A percentile compares a stretch with the other conserved stretches of the same genome.
These are phyloP conservation scores for Metarhizium sp. DNA, from an alignment of 2,329 filamentous ascomycete genomes.

Conservation along the genomic window DNA sequence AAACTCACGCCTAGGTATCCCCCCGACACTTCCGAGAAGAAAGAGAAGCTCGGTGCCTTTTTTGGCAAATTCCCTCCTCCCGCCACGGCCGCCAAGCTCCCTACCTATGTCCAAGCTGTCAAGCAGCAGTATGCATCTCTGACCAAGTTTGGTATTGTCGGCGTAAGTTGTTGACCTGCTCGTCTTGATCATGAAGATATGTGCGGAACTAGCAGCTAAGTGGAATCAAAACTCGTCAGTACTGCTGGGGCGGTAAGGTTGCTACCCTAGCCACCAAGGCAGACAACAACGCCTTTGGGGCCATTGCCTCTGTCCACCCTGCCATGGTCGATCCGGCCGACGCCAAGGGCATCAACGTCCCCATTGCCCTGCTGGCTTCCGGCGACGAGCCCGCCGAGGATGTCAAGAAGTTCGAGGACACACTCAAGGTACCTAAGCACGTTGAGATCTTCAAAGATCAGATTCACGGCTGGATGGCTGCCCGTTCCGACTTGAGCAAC, in stretches of 20 bases:
- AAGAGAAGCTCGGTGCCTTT: constrained; percentile 48
- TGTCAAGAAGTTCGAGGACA: constrained; percentile 46
- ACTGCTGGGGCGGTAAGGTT: constrained; percentile 67
- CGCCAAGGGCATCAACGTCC: constrained; percentile 49
- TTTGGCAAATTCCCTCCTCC: constrained; percentile 41
- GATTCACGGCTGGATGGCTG: constrained; percentile 68
- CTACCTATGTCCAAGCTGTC: constrained; percentile 44
- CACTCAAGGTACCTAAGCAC: constrained; percentile 44
- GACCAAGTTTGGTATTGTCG: constrained; percentile 50
- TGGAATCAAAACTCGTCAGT: constrained; percentile 20
- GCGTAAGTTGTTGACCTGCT: constrained; percentile 32
- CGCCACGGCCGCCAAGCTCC: constrained; percentile 38
- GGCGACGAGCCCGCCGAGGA: constrained; percentile 50
- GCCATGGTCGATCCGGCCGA: constrained; percentile 57
- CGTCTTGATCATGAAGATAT: neutral
- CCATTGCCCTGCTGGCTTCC: constrained; percentile 54
- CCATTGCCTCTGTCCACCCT: constrained; percentile 44
- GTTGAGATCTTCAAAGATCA: constrained; percentile 59
- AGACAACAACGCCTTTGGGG: constrained; percentile 44
- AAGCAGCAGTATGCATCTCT: constrained; percentile 43
- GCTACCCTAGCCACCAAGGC: constrained; percentile 41
- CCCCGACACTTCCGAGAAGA: constrained; percentile 54
- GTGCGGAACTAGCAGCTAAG: neutral
- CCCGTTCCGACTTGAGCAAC: constrained; percentile 49
- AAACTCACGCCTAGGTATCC: constrained; percentile 39